Percentiles rank a stretch among this genome's conserved stretches.
phyloP scores from a whole-genome alignment of 768 basidiomycete genomes.

The Plicaturopsis crispa region DNA sequence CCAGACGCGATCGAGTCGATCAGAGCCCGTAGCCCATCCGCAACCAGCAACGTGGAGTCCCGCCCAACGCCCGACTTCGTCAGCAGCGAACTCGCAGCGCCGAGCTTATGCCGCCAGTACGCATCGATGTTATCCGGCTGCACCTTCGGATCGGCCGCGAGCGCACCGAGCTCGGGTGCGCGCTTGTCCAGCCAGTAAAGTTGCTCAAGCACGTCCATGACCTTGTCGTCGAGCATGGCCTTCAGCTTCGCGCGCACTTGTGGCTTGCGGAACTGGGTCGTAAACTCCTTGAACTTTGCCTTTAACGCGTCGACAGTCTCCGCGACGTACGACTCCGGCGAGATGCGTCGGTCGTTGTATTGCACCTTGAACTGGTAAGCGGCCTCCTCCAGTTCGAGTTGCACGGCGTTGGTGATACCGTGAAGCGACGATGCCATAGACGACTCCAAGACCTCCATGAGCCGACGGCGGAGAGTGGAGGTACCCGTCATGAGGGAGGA shows the following conservation, averaged over 20 bases:
- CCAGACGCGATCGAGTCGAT: constrained; percentile 85
- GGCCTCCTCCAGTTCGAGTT: constrained; percentile 94
- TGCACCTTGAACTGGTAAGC: constrained; percentile 99
- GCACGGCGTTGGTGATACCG: constrained; percentile 94
- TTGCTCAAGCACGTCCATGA: constrained; percentile 95
- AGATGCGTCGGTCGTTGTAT: constrained; percentile 92
- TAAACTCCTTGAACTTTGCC: constrained; percentile 79
- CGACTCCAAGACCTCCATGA: constrained; percentile 97
- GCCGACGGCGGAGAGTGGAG: constrained; percentile 76
- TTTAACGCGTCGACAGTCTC: constrained; percentile 95
- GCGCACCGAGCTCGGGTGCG: constrained; percentile 59
- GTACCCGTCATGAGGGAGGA: constrained; percentile 84
- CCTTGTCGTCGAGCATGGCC: constrained; percentile 88
- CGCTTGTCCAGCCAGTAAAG: constrained; percentile 96
- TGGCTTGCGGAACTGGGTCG: constrained; percentile 80
- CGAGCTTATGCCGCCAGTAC: constrained; percentile 95
- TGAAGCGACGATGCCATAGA: constrained; percentile 96
- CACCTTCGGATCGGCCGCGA: constrained; percentile 64
- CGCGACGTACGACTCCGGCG: constrained; percentile 94
- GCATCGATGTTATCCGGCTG: constrained; percentile 74
- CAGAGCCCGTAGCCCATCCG: constrained; percentile 83
- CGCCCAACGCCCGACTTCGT: constrained; percentile 96
- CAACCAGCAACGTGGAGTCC: constrained; percentile 89
- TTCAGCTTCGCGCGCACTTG: constrained; percentile 86
- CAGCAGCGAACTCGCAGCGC: constrained; percentile 85